Evolutionary conservation across 305 asterid genomes (phyloP).

Genomic region (Solanum hybrid): DNA sequence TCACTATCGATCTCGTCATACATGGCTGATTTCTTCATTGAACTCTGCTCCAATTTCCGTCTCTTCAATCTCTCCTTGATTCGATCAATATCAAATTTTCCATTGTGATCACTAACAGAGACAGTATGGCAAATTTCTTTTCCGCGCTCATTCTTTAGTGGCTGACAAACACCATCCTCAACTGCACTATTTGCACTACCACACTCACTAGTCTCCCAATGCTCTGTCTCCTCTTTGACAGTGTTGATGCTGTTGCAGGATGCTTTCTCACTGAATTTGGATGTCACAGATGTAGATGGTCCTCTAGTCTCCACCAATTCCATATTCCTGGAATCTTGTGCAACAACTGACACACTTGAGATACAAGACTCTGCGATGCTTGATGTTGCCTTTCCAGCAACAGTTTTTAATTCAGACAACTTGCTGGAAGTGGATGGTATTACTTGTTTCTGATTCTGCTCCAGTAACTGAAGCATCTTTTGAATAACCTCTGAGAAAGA

Average conservation of each 20-base stretch:
- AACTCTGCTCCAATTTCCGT: constrained; percentile 21
- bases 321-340: background rate
- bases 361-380: constrained; percentile 27
- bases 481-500: constrained; percentile 37
- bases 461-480: constrained; percentile 37
- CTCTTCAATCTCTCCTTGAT: constrained; percentile 40
- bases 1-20: constrained; percentile 29
- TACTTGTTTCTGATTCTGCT: constrained; percentile 21
- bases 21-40: constrained; percentile 10
- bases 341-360: constrained; percentile 9
- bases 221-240: constrained; percentile 14
- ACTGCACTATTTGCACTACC: constrained; percentile 35
- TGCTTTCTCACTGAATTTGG: background rate
- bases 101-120: constrained; percentile 14
- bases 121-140: constrained; percentile 13
- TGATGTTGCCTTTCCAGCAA: constrained; percentile 15
- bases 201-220: constrained; percentile 22
- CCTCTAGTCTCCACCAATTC: background rate
- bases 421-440: constrained; percentile 11
- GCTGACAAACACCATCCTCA: constrained; percentile 33
- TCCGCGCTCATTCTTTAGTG: constrained; percentile 11
- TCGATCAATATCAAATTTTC: constrained; percentile 24
- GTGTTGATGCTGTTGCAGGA: background rate
- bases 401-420: constrained; percentile 10
- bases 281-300: background rate